Evolutionary conservation across 2,329 filamentous ascomycete species (phyloP).

Genomic region (Aspergillus sclerotialis): DNA sequence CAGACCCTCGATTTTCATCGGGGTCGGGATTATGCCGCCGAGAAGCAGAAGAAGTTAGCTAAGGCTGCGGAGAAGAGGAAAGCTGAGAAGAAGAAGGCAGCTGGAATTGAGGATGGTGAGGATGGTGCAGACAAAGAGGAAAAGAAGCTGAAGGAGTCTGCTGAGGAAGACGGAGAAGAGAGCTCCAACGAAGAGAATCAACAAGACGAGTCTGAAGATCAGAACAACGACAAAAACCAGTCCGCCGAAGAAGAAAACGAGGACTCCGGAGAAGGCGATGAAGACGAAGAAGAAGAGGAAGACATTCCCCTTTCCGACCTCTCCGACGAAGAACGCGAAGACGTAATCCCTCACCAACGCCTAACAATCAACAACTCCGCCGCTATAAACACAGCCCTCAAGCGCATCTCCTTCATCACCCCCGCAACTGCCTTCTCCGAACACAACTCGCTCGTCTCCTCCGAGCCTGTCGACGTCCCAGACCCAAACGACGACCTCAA

Average conservation of each 20-base stretch:
- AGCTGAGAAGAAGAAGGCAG: slow-evolving; percentile 20
- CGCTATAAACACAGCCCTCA: slow-evolving; percentile 71
- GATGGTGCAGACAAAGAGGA: slow-evolving; percentile 13
- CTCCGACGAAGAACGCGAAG: slow-evolving; percentile 73
- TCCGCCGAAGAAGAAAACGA: slow-evolving; percentile 30
- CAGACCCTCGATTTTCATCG: slow-evolving; percentile 52
- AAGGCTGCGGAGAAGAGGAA: slow-evolving; percentile 43
- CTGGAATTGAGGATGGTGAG: slow-evolving; percentile 9
- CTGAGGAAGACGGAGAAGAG: slow-evolving; percentile 32
- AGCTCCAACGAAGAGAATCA: slow-evolving; percentile 25
- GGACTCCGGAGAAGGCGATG: slow-evolving; percentile 45
- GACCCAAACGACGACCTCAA: slow-evolving; percentile 88
- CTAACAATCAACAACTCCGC: slow-evolving; percentile 96
- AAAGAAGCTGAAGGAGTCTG: slow-evolving; percentile 13
- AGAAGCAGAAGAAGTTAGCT: slow-evolving; percentile 65
- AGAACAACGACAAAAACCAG: slow-evolving; percentile 22
- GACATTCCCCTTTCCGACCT: slow-evolving; percentile 85
- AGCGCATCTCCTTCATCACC: slow-evolving; percentile 53
- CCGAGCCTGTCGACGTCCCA: slow-evolving; percentile 62
- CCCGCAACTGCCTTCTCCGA: slow-evolving; percentile 69
- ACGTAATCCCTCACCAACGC: slow-evolving; percentile 82
- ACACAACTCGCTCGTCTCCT: slow-evolving; percentile 69
- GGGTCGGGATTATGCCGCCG: slow-evolving; percentile 64
- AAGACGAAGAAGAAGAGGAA: slow-evolving; percentile 70
- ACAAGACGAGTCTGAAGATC: slow-evolving; percentile 21